Evolutionary conservation across 2,329 filamentous ascomycete genomes (phyloP), one percentile per base, ranked within the genome.

Genomic region (Mollisiaceae sp.): DNA sequence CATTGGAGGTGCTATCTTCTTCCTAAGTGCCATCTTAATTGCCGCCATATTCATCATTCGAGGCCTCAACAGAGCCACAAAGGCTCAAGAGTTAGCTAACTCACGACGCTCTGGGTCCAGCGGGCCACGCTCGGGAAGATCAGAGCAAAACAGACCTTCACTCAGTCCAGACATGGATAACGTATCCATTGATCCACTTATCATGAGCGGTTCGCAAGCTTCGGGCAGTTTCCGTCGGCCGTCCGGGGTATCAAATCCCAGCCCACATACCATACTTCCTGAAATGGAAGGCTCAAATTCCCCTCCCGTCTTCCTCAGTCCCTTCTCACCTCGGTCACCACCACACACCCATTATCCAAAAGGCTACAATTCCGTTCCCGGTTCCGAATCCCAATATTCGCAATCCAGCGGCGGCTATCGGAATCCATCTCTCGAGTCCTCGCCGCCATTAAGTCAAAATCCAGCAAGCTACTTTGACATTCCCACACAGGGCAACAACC

Each of bases 1-100:
- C 24, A 79, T 87, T 39, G 82, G 80, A 1, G 85, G 83, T 1
- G 81, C 81, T 14, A 76, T 84, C 2, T 79, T 78, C 0, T 72
- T 87, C 12, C 75, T 88, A 1, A 63, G 84, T 1, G 76, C 82
- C 32, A 78, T 86, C 12, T 45, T 87, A 6, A 75, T 79, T 2
- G 79, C 79, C 0, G 78, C 83, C 1, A 82, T 78, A 65, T 75
- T 85, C 58, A 80, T 87, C 56, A 78, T 87, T 55, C 79, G 82
- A 1, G 81, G 81, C 11, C 78, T 87, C 18, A 84, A 73, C 39
- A 65, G 67, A 20, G 71, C 67, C n/a, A 68, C 68, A 22, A 79
- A 81, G 69, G 65, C 61, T 12, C 76, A 75, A 35, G 77, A 77
- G 8, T 77, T 59, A 24, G 66, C 68, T 47, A 71, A 68, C 55